Evolutionary conservation across 2,329 filamentous ascomycete genomes (phyloP).

Genomic region (Stagonosporopsis cucurbitacearum): DNA sequence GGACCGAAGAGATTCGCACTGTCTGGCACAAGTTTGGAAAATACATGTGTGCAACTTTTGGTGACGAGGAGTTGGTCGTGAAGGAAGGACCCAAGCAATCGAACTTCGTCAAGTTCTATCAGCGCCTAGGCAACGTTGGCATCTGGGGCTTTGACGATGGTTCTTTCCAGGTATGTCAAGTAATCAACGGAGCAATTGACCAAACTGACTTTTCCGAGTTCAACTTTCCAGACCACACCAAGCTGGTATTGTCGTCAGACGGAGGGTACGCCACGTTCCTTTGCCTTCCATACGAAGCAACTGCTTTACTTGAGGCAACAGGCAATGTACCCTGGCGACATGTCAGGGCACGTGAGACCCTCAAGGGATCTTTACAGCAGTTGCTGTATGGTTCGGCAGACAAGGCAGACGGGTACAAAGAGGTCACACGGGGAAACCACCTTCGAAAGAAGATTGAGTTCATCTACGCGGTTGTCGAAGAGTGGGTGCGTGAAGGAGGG

Average conservation of each 20-base stretch:
- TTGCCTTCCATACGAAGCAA: slow-evolving; percentile 74
- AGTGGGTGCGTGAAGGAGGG: slow-evolving; percentile 74
- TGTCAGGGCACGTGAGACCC: slow-evolving; percentile 71
- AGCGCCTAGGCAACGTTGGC: slow-evolving; percentile 79
- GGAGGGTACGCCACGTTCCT: slow-evolving; percentile 81
- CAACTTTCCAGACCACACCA: slow-evolving; percentile 89
- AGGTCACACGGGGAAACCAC: slow-evolving; percentile 72
- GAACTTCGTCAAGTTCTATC: slow-evolving; percentile 77
- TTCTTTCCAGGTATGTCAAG: slow-evolving; percentile 69
- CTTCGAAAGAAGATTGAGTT: slow-evolving; percentile 78
- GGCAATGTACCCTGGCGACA: slow-evolving; percentile 69
- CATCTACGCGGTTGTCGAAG: slow-evolving; percentile 69
- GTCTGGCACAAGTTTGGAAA: slow-evolving; percentile 73
- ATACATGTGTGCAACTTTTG: slow-evolving; percentile 64
- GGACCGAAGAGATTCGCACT: slow-evolving; percentile 62
- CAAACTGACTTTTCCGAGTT: slow-evolving; percentile 59
- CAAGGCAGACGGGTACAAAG: slow-evolving; percentile 57
- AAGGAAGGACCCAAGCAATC: slow-evolving; percentile 52
- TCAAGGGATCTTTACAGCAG: slow-evolving; percentile 75
- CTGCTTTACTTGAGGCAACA: slow-evolving; percentile 67
- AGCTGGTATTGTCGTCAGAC: slow-evolving; percentile 76
- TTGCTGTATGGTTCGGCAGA: slow-evolving; percentile 67
- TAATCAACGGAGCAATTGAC: not conserved
- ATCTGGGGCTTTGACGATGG: slow-evolving; percentile 84
- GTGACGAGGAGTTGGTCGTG: slow-evolving; percentile 56